These are phyloP conservation scores for Geotrichum australiense DNA, from an alignment of 1,139 yeast genomes.

Conservation along the genomic window DNA sequence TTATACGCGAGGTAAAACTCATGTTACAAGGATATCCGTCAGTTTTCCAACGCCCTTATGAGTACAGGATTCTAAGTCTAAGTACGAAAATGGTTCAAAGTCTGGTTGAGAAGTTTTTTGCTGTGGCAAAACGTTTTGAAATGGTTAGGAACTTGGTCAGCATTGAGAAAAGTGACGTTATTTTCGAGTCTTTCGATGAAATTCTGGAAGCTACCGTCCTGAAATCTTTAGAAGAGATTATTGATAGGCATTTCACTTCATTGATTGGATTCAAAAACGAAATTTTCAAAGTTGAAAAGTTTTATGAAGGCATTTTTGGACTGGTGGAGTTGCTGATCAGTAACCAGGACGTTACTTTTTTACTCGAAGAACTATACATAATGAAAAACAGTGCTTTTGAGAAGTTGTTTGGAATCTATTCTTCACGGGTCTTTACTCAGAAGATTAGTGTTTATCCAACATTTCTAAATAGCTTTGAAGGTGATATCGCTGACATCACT, in stretches of 20 bases:
- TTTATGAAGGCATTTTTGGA: neutral
- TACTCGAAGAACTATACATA: neutral
- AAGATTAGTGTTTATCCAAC: neutral
- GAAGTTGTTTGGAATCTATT: neutral
- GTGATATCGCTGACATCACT: neutral
- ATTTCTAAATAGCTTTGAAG: neutral
- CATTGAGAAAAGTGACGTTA: neutral
- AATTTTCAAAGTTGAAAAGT: neutral
- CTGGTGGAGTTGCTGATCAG: neutral
- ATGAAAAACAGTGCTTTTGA: neutral
- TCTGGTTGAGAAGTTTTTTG: neutral
- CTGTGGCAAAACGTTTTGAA: neutral
- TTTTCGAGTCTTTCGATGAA: constrained; percentile 1
- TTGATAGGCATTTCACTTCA: neutral
- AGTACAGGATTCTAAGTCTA: neutral
- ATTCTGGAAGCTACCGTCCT: neutral
- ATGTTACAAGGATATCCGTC: constrained; percentile 2
- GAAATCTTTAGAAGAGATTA: neutral
- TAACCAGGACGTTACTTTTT: constrained; percentile 2
- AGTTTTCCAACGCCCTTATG: neutral
- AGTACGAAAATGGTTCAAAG: neutral
- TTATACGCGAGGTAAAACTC: neutral
- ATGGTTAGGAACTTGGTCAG: neutral
- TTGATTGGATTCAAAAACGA: neutral
- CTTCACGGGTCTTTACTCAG: neutral